phyloP scores from a whole-genome alignment of 2,329 filamentous ascomycete genomes.

The Helminthosporium solani region DNA sequence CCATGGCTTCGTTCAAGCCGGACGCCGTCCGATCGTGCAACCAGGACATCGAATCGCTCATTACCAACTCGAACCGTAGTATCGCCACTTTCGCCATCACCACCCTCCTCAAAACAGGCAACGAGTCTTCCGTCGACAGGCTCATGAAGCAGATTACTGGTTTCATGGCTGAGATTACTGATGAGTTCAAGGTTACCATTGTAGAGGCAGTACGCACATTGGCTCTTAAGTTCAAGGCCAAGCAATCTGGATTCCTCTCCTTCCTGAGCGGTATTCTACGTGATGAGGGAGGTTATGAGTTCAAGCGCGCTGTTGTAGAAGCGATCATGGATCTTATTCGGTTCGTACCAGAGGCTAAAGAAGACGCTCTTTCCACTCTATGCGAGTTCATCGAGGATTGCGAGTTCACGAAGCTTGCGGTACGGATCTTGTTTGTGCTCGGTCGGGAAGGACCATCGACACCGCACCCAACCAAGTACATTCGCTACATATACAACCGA shows the following conservation, averaged over 20 bases:
- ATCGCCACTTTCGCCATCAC: constrained; percentile 99
- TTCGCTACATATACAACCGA: constrained; percentile 98
- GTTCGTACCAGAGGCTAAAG: constrained; percentile 86
- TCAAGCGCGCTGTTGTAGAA: constrained; percentile 96
- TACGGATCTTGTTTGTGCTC: constrained; percentile 90
- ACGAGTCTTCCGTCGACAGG: constrained; percentile 93
- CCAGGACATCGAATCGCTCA: constrained; percentile 93
- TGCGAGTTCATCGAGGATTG: constrained; percentile 99
- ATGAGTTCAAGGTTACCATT: constrained; percentile 99
- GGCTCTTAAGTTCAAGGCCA: constrained; percentile 95
- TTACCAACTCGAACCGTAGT: constrained; percentile 94
- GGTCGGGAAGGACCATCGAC: constrained; percentile 95
- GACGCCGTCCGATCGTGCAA: constrained; percentile 91
- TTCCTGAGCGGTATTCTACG: constrained; percentile 96
- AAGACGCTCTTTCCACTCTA: constrained; percentile 84
- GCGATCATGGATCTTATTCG: constrained; percentile 99
- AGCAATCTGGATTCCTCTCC: constrained; percentile 95
- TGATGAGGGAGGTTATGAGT: constrained; percentile 96
- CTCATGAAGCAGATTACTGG: constrained; percentile 98
- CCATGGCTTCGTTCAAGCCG: constrained; percentile 95
- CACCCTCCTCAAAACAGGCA: constrained; percentile 95
- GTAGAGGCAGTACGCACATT: constrained; percentile 96
- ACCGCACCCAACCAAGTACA: constrained; percentile 94
- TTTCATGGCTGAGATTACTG: constrained; percentile 98
- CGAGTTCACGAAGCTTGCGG: constrained; percentile 96